Base-by-base conservation (phyloP, 495 filamentous ascomycete species). In the Podospora appendiculata region DNA sequence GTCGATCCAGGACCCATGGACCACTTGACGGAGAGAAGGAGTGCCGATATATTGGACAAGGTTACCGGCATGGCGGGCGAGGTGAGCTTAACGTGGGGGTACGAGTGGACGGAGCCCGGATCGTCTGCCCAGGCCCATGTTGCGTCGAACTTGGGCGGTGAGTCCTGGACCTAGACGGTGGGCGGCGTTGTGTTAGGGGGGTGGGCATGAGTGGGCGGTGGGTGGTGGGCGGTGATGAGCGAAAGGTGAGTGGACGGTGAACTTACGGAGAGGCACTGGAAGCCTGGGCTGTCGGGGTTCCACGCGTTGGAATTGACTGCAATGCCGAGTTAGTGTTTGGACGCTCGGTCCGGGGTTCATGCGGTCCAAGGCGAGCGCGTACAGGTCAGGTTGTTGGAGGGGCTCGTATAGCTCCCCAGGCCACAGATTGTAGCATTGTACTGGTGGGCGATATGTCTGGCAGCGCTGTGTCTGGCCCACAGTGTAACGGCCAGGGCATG, bases 71-170 rank as follows among this genome's bases (percentile, higher is more conserved):
- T 50, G 17, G 41, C 45, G 10, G 52, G 52, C 12, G 55, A 41
- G 11, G 52, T 47, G n/a, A 66, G 45, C 39, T 66, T 66, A 48
- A 66, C 63, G 56, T 66, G 63, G 54, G 63, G 61, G 48, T 64
- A 66, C 25, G 63, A 66, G 34, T 66, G 61, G 16, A 66, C 63
- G 6, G 48, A 51, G 14, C 48, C 49, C 9, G 58, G 49, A 25
- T 56, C 41, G 33, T 46, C 41, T 12, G 55, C 45, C 63, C 63
- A 66, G 32, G 41, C 45, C 63, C 63, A 66, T 32, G 58, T 66
- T 17, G 61, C 56, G n/a, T 59, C 58, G 41, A 66, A 64, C 1
- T 58, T 35, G 14, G 63, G 57, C 54, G 63, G 63, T 53, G 56
- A 59, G 48, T 62, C 57, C 32, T 58, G 61, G 17, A 66, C 49